Conservation (phyloP, 768 basidiomycete genomes). For the Leucogyrophana mollusca region DNA sequence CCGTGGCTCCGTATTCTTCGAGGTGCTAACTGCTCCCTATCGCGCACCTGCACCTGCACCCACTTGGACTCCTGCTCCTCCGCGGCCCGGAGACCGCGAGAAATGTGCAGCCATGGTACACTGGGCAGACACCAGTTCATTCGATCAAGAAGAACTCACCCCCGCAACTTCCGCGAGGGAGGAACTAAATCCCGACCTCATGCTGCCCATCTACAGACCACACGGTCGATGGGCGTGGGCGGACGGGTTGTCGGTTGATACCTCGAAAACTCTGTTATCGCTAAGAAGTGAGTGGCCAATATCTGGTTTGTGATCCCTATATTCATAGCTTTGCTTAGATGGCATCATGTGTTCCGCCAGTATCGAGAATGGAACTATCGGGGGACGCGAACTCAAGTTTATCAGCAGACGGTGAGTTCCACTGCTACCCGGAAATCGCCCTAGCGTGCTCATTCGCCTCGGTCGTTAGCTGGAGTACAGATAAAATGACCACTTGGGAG, state of each 20-base stretch:
- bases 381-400: constrained; percentile 26
- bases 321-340: constrained; percentile 20
- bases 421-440: constrained; percentile 3
- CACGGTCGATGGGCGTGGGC: constrained; percentile 33
- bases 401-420: constrained; percentile 36
- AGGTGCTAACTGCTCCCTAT: constrained; percentile 26
- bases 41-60: constrained; percentile 4
- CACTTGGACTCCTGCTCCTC: constrained; percentile 10
- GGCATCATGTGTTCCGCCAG: constrained; percentile 37
- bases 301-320: neutral
- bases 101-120: constrained; percentile 26
- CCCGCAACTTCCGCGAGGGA: neutral
- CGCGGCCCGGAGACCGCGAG: constrained; percentile 16
- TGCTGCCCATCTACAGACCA: constrained; percentile 23
- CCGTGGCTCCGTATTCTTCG: constrained; percentile 27
- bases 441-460: neutral
- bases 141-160: neutral
- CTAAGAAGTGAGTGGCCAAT: constrained; percentile 18
- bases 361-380: constrained; percentile 33
- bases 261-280: constrained; percentile 24
- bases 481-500: constrained; percentile 31
- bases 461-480: constrained; percentile 29
- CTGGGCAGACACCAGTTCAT: constrained; percentile 18
- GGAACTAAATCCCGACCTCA: neutral
- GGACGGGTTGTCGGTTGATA: constrained; percentile 21